Base-by-base conservation (phyloP, 2,329 filamentous ascomycete species). In the Trichophyton schoenleinii region DNA sequence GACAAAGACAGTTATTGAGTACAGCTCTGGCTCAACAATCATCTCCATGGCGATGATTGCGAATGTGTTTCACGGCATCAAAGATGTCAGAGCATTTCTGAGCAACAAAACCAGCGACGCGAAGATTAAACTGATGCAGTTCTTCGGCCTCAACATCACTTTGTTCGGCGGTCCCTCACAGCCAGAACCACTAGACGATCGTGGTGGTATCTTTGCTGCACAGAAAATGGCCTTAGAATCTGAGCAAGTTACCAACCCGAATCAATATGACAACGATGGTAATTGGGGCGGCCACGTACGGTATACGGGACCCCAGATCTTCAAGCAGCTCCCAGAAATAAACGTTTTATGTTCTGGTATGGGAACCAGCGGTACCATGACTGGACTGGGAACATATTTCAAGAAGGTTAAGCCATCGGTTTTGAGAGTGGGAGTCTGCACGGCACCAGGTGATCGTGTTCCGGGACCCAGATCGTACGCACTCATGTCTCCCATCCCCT, bases 11-110 rank as follows among this genome's bases (percentile, higher is more conserved):
- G 77, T 85, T 20, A 77, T 85, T 58, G 83, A 86, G 66, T 82
- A 81, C 61, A 84, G 81, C 68, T 85, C 82, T 1, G 83, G 83
- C 0, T 85, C 82, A 0, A 86, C 83, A 0, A 82, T 84, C 3
- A 76, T 85, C 31, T 85, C 83, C 0, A 79, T 85, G 78, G 78
- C 79, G 0, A 75, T 85, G 66, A 74, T 82, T 8, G 76, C 79
- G 0, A 73, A 81, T 15, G 79, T 80, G 1, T 73, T 80, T 59
- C 77, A 82, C 63, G 78, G 75, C 1, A 71, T 82, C 15, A 67
- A 77, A 1, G 80, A 85, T 63, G 78, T 79, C 0, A 71, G 78
- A 11, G 83, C 82, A 0, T 84, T 78, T 64, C 67, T 85, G 18
- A 83, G 78, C 66, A 85, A 85, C 67, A 85, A 85, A 70, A 84